Percentiles rank a stretch among this genome's conserved stretches.
Conservation (phyloP, 2,329 filamentous ascomycete species). For the Paecilomyces formosus region DNA sequence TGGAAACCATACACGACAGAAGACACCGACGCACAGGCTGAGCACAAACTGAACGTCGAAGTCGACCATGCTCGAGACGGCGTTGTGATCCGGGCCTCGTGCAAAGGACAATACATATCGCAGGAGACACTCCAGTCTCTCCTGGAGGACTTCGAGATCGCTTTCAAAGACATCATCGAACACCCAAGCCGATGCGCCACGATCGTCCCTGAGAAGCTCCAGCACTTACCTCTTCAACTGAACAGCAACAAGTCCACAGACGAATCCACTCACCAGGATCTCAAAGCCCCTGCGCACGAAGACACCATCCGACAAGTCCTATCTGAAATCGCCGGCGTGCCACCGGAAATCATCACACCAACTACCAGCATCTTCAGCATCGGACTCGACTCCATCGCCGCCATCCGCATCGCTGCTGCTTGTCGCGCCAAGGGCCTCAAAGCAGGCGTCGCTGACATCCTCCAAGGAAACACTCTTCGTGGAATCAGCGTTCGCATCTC, state of each 20-base stretch:
- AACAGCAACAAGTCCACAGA: neutral
- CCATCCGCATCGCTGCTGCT: conserved; percentile 20
- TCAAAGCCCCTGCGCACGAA: conserved; percentile 9
- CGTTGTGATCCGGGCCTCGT: conserved; percentile 13
- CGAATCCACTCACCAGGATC: neutral
- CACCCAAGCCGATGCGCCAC: conserved; percentile 17
- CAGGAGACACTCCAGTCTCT: conserved; percentile 12
- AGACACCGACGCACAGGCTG: conserved; percentile 14
- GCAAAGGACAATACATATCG: conserved; percentile 15
- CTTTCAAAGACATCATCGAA: conserved; percentile 20
- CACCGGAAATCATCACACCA: conserved; percentile 13
- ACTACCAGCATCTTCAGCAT: conserved; percentile 22
- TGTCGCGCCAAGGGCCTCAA: conserved; percentile 19
- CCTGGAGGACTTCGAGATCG: conserved; percentile 11
- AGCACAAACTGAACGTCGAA: conserved; percentile 24
- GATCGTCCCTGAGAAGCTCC: conserved; percentile 13
- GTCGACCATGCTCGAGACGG: conserved; percentile 17
- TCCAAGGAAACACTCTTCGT: conserved; percentile 21
- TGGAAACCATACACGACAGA: conserved; percentile 16
- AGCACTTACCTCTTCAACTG: conserved; percentile 14
- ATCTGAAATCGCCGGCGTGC: conserved; percentile 14
- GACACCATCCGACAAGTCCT: conserved; percentile 13
- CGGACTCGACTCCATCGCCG: conserved; percentile 23
- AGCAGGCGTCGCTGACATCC: conserved; percentile 22
- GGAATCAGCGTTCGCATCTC: conserved; percentile 19